Base-by-base conservation (phyloP, 2,329 filamentous ascomycete genomes). In the Aspergillus sergii region DNA sequence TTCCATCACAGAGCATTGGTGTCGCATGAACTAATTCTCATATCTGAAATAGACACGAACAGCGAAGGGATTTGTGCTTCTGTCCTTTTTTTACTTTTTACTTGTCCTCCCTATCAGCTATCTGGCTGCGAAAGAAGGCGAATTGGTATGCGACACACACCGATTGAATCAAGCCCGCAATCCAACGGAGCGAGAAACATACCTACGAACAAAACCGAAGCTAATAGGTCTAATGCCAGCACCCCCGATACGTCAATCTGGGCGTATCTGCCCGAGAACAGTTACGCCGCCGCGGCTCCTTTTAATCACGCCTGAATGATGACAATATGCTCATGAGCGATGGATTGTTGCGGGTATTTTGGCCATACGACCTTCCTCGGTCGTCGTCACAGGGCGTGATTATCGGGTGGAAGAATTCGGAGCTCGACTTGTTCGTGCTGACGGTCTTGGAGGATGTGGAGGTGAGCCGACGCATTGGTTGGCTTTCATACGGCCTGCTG, bases 331-430 rank as follows among this genome's bases (percentile, higher is more conserved):
- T 87, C 78, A 82, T 83, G 80, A 82, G 82, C 72, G 86, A 95
- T 92, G 94, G 92, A 75, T 85, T 98, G 83, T 93, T 98, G 89
- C 93, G 95, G 84, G 89, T 99, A 82, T 98, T 99, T 83, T 99
- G 95, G 95, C 96, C 95, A 73, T 91, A 91, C 74, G 94, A 96
- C 81, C 88, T 92, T 73, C 85, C 87, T 60, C 86, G 84, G 78
- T 91, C 89, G 60, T 86, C 88, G 69, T 84, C 87, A 62, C 88
- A 92, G 48, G 95, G 94, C 51, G 91, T 97, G 64, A 88, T 99
- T 68, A 91, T 99, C 54, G 95, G 95, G 73, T 99, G 94, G 93
- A 89, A 91, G 73, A 99, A 99, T 78, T 97, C 94, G 43, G 89
- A 90, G 55, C 83, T 93, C 58, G 95, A 99, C 79, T 84, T 98